These are phyloP conservation scores for Edaphochlamys debaryana DNA, from an alignment of 139 green algal species.

Conservation along the genomic window DNA sequence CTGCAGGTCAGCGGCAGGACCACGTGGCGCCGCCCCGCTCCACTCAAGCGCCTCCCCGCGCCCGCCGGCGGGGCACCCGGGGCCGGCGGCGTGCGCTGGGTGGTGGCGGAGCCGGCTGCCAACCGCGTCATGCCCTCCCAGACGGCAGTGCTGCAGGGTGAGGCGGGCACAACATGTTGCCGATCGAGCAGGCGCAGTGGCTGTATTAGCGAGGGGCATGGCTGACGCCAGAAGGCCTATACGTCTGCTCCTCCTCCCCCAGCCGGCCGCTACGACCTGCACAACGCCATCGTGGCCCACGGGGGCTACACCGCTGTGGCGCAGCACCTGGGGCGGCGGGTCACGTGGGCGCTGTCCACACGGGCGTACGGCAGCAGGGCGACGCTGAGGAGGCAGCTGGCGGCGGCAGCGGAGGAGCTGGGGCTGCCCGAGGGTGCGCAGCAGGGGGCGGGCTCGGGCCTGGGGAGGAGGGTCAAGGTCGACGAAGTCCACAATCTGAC, in stretches of 20 bases:
- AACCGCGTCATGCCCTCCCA: slow-evolving; percentile 39
- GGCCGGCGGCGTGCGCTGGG: background rate
- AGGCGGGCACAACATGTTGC: too few species aligned
- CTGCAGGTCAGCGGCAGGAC: slow-evolving; percentile 24
- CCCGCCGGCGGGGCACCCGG: background rate
- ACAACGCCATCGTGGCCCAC: slow-evolving; percentile 4
- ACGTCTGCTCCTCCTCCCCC: background rate
- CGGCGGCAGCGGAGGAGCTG: slow-evolving; percentile 3
- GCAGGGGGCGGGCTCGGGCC: background rate
- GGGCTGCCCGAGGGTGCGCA: background rate
- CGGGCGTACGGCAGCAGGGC: background rate
- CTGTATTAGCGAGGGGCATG: too few species aligned
- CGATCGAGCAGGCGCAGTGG: too few species aligned
- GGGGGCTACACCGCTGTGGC: slow-evolving; percentile 18
- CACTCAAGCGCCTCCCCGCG: too few species aligned
- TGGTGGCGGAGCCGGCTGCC: slow-evolving; percentile 6
- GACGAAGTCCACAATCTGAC: background rate
- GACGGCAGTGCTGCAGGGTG: background rate
- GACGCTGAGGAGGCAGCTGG: background rate
- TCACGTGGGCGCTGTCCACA: slow-evolving; percentile 7
- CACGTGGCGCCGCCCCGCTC: slow-evolving; percentile 8
- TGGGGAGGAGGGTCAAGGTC: background rate
- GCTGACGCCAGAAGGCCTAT: too few species aligned
- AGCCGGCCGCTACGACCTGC: slow-evolving; percentile 25
- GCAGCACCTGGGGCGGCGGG: background rate